A percentile compares a stretch with the other conserved stretches of the same genome.
Conservation (phyloP, 345 rosid species). For the Nephelium lappaceum region DNA sequence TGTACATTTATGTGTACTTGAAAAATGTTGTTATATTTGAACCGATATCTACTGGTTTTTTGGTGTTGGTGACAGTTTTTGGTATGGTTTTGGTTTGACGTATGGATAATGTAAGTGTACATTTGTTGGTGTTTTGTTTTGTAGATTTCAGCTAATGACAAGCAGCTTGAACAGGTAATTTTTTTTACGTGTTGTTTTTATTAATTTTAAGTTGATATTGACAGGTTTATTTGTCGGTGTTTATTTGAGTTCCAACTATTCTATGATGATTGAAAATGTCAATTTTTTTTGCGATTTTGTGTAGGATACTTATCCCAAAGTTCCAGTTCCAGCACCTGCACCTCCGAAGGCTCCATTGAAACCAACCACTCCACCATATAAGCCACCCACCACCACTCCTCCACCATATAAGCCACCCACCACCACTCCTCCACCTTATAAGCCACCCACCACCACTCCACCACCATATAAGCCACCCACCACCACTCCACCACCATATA, state of each 20-base stretch:
- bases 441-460: slow-evolving; percentile 19
- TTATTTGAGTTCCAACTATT: not conserved
- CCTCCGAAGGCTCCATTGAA: slow-evolving; percentile 11
- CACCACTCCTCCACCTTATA: slow-evolving; percentile 17
- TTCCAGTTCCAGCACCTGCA: slow-evolving; percentile 19
- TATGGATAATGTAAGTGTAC: not conserved
- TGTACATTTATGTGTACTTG: not conserved
- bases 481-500: slow-evolving; percentile 15
- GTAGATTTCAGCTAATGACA: slow-evolving; percentile 33
- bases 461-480: slow-evolving; percentile 27
- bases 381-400: not conserved
- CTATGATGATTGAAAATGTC: not conserved
- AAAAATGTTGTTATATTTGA: not conserved
- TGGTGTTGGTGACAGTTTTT: too few relatives aligned
- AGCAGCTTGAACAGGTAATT: slow-evolving; percentile 31
- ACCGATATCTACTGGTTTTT: too few relatives aligned
- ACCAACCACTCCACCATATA: slow-evolving; percentile 1
- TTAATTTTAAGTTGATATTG: not conserved
- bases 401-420: slow-evolving; percentile 23
- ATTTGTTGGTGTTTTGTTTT: not conserved
- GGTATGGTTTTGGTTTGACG: not conserved
- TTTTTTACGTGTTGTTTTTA: not conserved
- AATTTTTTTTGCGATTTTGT: not conserved
- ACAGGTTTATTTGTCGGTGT: not conserved
- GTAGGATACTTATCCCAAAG: slow-evolving; percentile 20